phyloP scores from a whole-genome alignment of 768 basidiomycete species.

The Rhizopogon roseolus region DNA sequence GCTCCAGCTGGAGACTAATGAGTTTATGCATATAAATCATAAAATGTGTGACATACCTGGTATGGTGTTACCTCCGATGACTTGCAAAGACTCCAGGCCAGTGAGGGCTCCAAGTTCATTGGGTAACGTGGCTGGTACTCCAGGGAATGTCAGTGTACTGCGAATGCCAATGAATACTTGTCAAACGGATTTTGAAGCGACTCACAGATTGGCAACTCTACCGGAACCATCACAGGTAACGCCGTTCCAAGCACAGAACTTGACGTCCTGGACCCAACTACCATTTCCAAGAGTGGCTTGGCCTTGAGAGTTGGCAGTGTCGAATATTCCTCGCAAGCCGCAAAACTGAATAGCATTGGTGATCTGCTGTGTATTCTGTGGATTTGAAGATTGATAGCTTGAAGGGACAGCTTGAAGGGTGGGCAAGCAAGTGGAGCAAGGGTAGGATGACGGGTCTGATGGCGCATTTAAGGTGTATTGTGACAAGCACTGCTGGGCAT shows the following conservation, averaged over 20 bases:
- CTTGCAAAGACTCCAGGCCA: constrained; percentile 30
- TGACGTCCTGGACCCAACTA: constrained; percentile 40
- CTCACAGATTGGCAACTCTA: constrained; percentile 37
- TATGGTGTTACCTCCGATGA: constrained; percentile 36
- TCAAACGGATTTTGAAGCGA: not conserved
- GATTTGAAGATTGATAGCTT: constrained; percentile 26
- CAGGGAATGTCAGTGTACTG: constrained; percentile 40
- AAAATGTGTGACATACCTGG: constrained; percentile 31
- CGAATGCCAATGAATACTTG: not conserved
- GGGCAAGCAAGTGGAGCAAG: constrained; percentile 42
- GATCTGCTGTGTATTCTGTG: constrained; percentile 28
- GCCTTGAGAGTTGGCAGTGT: constrained; percentile 29
- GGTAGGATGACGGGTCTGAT: constrained; percentile 36
- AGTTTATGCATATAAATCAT: not conserved
- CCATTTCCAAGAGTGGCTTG: constrained; percentile 35
- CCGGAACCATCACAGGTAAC: constrained; percentile 39
- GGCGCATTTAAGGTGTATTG: constrained; percentile 43
- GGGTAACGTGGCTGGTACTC: constrained; percentile 41
- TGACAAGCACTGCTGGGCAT: constrained; percentile 40
- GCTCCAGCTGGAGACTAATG: constrained; percentile 29
- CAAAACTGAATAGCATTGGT: constrained; percentile 43
- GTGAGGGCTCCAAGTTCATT: constrained; percentile 36
- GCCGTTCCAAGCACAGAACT: constrained; percentile 44
- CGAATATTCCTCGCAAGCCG: constrained; percentile 39
- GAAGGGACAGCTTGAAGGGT: constrained; percentile 33